Evolutionary conservation across 306 rosid species (phyloP).

Genomic region (Pueraria montana): DNA sequence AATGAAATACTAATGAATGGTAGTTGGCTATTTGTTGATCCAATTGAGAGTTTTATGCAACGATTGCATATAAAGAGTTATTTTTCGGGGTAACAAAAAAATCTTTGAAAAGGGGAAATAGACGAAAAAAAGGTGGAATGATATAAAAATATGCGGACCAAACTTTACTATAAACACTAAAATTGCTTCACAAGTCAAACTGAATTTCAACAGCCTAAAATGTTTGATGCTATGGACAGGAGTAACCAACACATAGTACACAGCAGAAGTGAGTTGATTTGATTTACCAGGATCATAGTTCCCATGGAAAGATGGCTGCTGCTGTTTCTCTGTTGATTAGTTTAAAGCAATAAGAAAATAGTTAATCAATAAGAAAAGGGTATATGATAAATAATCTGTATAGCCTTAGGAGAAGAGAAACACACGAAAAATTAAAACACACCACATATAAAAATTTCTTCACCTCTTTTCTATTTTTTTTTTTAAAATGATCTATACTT

Average conservation of each 20-base stretch:
- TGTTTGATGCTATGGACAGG: not conserved
- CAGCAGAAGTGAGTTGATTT: slow-evolving; percentile 13
- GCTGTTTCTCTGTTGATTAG: slow-evolving; percentile 43
- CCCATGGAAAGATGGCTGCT: slow-evolving; percentile 48
- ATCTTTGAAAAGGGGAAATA: slow-evolving; percentile 5
- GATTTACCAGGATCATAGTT: slow-evolving; percentile 50
- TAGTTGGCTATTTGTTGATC: not conserved
- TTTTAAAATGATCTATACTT: not conserved
- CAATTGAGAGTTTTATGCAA: not conserved
- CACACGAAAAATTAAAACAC: not conserved
- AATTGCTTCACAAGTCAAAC: slow-evolving; percentile 20
- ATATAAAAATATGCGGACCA: not conserved
- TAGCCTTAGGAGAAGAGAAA: not conserved
- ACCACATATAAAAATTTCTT: not conserved
- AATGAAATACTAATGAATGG: not conserved
- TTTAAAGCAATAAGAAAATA: slow-evolving; percentile 32
- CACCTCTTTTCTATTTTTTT: not conserved
- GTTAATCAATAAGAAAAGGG: slow-evolving; percentile 23
- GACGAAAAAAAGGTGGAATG: not conserved
- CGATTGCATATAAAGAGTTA: not conserved
- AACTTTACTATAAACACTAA: slow-evolving; percentile 6
- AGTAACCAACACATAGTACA: not conserved
- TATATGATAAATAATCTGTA: not conserved
- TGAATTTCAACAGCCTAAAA: not conserved
- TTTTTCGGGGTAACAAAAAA: not conserved